Evolutionary conservation across 371 early-diverging fungal genomes (phyloP), one percentile per base, ranked within the genome.

Genomic region (Circinella minor): DNA sequence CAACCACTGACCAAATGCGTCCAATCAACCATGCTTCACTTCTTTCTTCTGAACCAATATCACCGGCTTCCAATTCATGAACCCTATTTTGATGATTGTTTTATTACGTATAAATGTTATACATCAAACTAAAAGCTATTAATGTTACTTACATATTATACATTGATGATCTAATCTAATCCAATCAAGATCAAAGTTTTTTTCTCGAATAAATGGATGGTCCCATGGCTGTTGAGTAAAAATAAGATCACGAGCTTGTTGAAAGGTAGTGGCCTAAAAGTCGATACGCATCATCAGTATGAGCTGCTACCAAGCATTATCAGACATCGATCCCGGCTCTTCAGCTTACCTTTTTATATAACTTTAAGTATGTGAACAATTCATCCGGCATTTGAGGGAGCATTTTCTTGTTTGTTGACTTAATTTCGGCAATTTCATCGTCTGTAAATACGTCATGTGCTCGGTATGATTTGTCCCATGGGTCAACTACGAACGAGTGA

Each of bases 111-210:
- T 1, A 55, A 4, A 8, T 55, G 15, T 1, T 15, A 55, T 27
- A 55, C 15, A 7, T 27, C 15, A 15, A 55, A 55, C 20, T 55
- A 27, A 27, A 27, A n/a, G 15, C 8, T 55, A 55, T 20, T 20
- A 55, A 20, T 55, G 55, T 55, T n/a, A 20, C n/a, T 55, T 55
- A 55, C 55, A 55, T 55, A 55, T 55, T n/a, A 15, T 55, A 55
- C n/a, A 55, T 20, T n/a, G 55, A 55, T 11, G 55, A 55, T 15
- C 55, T 8, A 7, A n/a, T n/a, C n/a, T n/a, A n/a, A 55, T 27
- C 55, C 55, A 13, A 14, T 55, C 55, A 55, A 55, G 55, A 27
- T 55, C 55, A 27, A 7, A 55, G 55, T 27, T 55, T 27, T 55
- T 4, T 4, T 17, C 55, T 7, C 55, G 17, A 27, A 18, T 27